Evolutionary conservation across 257 asterid genomes (phyloP).

Genomic region (Thymus mandschuricus): DNA sequence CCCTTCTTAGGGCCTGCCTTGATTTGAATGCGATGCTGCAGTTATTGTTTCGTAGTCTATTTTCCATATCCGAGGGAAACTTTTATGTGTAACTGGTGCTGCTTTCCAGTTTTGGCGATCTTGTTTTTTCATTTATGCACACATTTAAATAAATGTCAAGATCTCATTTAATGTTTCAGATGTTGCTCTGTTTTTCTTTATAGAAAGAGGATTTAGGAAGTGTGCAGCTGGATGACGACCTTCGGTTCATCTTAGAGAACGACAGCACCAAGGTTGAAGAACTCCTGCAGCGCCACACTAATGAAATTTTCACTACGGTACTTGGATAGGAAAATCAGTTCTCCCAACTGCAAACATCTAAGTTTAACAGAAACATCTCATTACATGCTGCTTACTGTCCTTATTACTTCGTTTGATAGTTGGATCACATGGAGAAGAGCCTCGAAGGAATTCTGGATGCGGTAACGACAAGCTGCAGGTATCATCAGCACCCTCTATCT

Average conservation of each 20-base stretch:
- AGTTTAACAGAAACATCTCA: not conserved
- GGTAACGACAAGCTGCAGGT: slow-evolving; percentile 75
- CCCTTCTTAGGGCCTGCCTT: not conserved
- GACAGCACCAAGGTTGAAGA: slow-evolving; percentile 63
- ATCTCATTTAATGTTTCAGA: slow-evolving; percentile 12
- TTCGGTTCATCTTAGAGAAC: slow-evolving; percentile 54
- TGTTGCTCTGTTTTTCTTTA: not conserved
- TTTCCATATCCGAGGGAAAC: too few species aligned
- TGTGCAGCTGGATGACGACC: slow-evolving; percentile 45
- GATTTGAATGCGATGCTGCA: not conserved
- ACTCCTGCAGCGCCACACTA: slow-evolving; percentile 45
- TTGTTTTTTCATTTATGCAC: not conserved
- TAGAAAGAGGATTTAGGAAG: slow-evolving; percentile 33
- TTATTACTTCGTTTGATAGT: slow-evolving; percentile 43
- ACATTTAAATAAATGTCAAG: not conserved
- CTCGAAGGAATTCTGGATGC: slow-evolving; percentile 66
- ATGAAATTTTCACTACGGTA: slow-evolving; percentile 55
- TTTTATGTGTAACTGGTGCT: too few species aligned
- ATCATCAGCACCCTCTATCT: not conserved
- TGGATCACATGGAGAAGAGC: slow-evolving; percentile 72
- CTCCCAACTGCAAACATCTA: not conserved
- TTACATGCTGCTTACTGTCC: not conserved
- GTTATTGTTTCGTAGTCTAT: not conserved
- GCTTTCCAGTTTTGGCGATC: not conserved
- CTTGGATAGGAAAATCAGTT: slow-evolving; percentile 10